Evolutionary conservation across 768 basidiomycete genomes (phyloP), one percentile per base, ranked within the genome.

Genomic region (Pleurotus giganteus): DNA sequence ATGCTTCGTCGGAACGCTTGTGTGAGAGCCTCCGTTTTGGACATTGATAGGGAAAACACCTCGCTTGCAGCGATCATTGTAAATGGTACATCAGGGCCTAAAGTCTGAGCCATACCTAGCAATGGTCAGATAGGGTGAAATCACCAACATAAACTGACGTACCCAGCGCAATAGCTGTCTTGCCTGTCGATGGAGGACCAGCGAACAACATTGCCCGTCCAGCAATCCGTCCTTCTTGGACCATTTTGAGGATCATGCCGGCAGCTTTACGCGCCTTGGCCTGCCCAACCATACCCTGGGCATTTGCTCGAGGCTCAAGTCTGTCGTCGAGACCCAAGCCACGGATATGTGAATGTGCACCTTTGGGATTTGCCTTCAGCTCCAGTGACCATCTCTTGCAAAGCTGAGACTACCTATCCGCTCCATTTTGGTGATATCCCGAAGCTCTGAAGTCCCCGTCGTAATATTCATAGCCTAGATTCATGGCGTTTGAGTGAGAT

Each of bases 101-200:
- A 76, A 2, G 88, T 92, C 69, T 98, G 95, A 4, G 97, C 93
- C 95, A 98, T 97, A 52, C 91, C 95, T 94, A 53, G 15, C 26
- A n/a, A 59, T 54, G 9, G 37, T 28, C 39, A 15, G 26, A 17
- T 7, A 37, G 7, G 9, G 9, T 36, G 27, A 7, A 12, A 42
- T 46, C 4, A 46, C 19, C 72, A 70, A 73, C 69, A 15, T 13
- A 41, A 13, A 15, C 31, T 47, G 46, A 76, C 82, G 50, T 61
- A 91, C 94, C 96, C 71, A 98, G 81, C 4, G 96, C 97, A 65
- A 99, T 97, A 28, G 97, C 97, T 0, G 97, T 98, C 73, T 99
- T 99, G 23, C 97, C 97, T 0, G 94, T 94, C 28, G 92, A 93
- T 4, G 97, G 95, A 4, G 97, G 97, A 0, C 97, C 97, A 15